Evolutionary conservation across 2,329 filamentous ascomycete genomes (phyloP).

Genomic region (Apiospora sp.): DNA sequence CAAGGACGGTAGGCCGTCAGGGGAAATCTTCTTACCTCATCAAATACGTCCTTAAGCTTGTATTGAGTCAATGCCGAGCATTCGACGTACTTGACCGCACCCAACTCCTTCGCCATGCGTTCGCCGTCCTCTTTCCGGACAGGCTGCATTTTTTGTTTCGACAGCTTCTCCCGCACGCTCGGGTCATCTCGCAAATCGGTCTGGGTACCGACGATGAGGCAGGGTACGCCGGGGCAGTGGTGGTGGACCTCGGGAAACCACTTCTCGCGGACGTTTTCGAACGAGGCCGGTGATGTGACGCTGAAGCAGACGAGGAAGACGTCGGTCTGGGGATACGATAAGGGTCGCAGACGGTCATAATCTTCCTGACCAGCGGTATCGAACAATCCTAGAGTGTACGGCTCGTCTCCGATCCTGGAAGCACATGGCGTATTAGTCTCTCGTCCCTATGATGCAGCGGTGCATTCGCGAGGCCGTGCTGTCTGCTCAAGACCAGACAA

Average conservation of each 20-base stretch:
- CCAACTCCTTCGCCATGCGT: conserved; percentile 95
- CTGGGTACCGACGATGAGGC: conserved; percentile 97
- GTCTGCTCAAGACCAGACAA: not conserved
- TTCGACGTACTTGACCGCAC: conserved; percentile 98
- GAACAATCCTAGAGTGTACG: conserved; percentile 95
- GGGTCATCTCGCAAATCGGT: conserved; percentile 93
- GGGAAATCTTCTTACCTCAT: conserved; percentile 74
- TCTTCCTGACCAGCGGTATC: conserved; percentile 99
- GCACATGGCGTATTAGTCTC: conserved; percentile 19
- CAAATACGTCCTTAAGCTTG: conserved; percentile 98
- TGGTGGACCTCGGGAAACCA: conserved; percentile 99
- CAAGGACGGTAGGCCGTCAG: conserved; percentile 1
- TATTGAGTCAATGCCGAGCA: conserved; percentile 98
- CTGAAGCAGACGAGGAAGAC: conserved; percentile 99
- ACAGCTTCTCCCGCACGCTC: conserved; percentile 86
- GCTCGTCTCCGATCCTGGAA: conserved; percentile 95
- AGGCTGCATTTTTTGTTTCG: conserved; percentile 95
- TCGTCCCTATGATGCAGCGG: not conserved
- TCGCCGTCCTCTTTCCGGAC: conserved; percentile 94
- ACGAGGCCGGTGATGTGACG: conserved; percentile 95
- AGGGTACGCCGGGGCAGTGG: conserved; percentile 97
- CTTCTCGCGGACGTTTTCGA: conserved; percentile 99
- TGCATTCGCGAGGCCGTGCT: conserved; percentile 1
- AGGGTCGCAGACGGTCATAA: conserved; percentile 94
- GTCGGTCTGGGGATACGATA: conserved; percentile 98